These are phyloP conservation scores for Aschersonia sp. DNA, from an alignment of 2,329 filamentous ascomycete species.

Conservation along the genomic window DNA sequence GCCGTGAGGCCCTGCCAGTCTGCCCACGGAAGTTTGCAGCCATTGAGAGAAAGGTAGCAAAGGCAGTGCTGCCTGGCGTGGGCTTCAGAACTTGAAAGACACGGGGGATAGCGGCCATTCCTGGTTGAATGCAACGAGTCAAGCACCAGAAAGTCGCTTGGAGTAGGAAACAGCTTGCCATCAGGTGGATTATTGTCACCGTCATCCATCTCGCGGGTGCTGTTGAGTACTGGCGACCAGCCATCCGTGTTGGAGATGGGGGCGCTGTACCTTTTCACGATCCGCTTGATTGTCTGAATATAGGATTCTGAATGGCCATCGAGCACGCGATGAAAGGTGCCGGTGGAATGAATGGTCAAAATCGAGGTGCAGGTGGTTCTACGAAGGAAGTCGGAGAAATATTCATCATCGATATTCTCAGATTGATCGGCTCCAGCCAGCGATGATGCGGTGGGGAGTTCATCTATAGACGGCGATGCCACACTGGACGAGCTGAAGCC, in stretches of 20 bases:
- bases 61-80: conserved; percentile 14
- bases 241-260: conserved; percentile 6
- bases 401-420: too few species aligned
- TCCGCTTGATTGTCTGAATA: conserved; percentile 16
- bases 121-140: conserved; percentile 7
- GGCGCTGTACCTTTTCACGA: conserved; percentile 24
- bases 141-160: conserved; percentile 34
- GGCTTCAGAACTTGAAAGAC: conserved; percentile 3
- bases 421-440: too few species aligned
- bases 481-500: too few species aligned
- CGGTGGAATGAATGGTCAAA: too few species aligned
- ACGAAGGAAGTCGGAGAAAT: too few species aligned
- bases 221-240: conserved; percentile 6
- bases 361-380: too few species aligned
- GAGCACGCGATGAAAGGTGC: too few species aligned
- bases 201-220: conserved; percentile 11
- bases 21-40: conserved; percentile 15
- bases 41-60: conserved; percentile 13
- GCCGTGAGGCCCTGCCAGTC: conserved; percentile 10
- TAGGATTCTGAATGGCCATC: neutral
- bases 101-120: conserved; percentile 7
- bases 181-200: conserved; percentile 10
- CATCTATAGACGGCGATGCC: too few species aligned
- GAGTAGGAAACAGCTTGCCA: conserved; percentile 19
- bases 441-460: too few species aligned